phyloP scores from a whole-genome alignment of 2,329 filamentous ascomycete genomes.

The Trichoderma semiorbis region DNA sequence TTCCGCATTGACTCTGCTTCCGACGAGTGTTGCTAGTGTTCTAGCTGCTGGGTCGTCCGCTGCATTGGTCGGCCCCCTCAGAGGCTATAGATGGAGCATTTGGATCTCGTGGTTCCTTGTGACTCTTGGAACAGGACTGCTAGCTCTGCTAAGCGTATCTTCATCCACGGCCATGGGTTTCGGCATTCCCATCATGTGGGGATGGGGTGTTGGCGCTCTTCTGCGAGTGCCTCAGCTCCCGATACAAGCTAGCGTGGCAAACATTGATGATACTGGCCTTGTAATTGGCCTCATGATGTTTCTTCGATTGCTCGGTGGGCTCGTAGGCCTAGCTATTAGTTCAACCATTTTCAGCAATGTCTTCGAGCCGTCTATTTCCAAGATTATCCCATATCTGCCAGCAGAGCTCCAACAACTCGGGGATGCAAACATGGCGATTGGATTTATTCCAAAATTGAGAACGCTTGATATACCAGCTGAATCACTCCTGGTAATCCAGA shows the following conservation, averaged over 20 bases:
- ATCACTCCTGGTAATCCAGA: neutral
- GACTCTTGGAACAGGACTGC: too few relatives aligned
- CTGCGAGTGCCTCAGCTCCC: constrained; percentile 17
- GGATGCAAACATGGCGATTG: constrained; percentile 2
- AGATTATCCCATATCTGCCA: neutral
- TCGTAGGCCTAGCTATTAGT: constrained; percentile 12
- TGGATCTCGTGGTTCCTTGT: too few relatives aligned
- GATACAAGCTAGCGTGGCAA: constrained; percentile 11
- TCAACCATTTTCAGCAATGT: constrained; percentile 17
- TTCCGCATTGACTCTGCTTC: too few relatives aligned
- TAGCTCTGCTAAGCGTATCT: too few relatives aligned
- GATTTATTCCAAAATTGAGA: constrained; percentile 12
- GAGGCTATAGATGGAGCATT: too few relatives aligned
- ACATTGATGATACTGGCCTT: constrained; percentile 9
- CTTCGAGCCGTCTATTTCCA: neutral
- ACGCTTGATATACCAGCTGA: neutral
- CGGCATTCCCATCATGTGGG: constrained; percentile 29
- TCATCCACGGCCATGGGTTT: neutral
- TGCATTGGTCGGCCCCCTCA: too few relatives aligned
- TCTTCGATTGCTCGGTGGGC: constrained; percentile 8
- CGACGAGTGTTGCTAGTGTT: too few relatives aligned
- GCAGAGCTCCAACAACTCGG: neutral
- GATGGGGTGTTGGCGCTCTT: constrained; percentile 25
- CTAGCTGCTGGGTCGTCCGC: too few relatives aligned
- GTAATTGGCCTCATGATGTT: constrained; percentile 6